Base-by-base conservation (phyloP, 352 stramenopile genomes). In the Phytopythium boreale region DNA sequence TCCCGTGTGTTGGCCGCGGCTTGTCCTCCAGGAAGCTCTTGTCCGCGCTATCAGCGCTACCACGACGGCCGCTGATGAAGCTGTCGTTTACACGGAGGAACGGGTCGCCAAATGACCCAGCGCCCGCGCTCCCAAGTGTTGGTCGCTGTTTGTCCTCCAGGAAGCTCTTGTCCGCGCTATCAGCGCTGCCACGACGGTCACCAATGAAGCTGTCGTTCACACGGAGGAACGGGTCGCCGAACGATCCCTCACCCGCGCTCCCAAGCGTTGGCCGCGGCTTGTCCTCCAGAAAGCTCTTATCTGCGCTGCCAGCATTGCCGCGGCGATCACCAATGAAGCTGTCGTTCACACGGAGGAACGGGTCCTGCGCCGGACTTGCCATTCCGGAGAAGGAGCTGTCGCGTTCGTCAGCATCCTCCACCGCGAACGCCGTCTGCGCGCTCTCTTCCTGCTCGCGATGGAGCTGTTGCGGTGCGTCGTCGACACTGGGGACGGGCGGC, bases 31-130 rank as follows among this genome's bases (percentile, higher is more conserved):
- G 14, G 43, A 61, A 61, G 56, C 56, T 61, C 39, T 37, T 61
- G 51, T 26, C 51, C 4, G 24, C 63, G 27, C 47, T 59, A 12
- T 63, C 51, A 9, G 31, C 22, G 31, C 51, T 58, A 12, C 19
- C 27, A 12, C 27, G 51, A 10, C 27, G 51, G 39, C 22, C 46
- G 7, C 57, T 29, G 1, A 39, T 41, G 39, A 63, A 63, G 37
- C 62, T 68, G 55, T 68, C 62, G 26, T 61, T 59, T 14, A 68
- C 41, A 7, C 31, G 43, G 3, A 59, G 24, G 47, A 47, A 60
- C 22, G 55, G 37, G 15, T 59, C 47, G 19, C 7, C 9, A n/a
- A 52, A 52, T 15, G 46, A 52, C 9, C 2, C 39, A 19, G 39
- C 39, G 17, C 39, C 39, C 15, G 39, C 39, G 39, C 39, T 46